Conservation (phyloP, 1,284 basidiomycete species). For the Irpex sp. region DNA sequence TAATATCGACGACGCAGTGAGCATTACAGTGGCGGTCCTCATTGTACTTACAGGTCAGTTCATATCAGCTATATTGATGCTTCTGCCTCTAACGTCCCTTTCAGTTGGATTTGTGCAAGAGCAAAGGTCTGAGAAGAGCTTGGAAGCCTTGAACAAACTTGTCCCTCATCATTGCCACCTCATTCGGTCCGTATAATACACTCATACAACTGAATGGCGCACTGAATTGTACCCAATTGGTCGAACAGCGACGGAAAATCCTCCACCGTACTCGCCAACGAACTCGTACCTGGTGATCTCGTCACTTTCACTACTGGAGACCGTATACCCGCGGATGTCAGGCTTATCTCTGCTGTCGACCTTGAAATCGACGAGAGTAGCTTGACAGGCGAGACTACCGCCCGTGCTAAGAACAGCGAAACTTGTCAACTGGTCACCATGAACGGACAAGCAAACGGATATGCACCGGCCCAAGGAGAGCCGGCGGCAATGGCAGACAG, state of each 20-base stretch:
- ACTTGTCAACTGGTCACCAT: constrained; percentile 35
- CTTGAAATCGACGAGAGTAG: constrained; percentile 96
- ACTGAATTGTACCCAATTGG: no score
- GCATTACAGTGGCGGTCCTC: constrained; percentile 89
- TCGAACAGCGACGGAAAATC: constrained; percentile 61
- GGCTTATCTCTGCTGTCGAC: constrained; percentile 75
- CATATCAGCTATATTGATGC: constrained; percentile 7
- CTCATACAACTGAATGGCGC: no score
- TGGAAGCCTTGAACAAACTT: constrained; percentile 94
- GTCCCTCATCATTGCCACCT: constrained; percentile 96
- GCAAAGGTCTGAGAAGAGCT: constrained; percentile 89
- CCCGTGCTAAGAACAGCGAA: constrained; percentile 68
- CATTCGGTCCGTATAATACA: constrained; percentile 52
- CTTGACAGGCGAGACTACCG: constrained; percentile 89
- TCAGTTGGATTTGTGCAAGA: constrained; percentile 95
- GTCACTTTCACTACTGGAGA: constrained; percentile 92
- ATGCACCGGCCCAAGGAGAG: constrained; percentile 27
- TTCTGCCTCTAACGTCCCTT: neutral
- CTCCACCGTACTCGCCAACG: constrained; percentile 85
- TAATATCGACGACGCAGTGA: constrained; percentile 91
- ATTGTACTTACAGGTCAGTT: constrained; percentile 83
- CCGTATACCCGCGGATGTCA: constrained; percentile 90
- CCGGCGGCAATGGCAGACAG: constrained; percentile 81
- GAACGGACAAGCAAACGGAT: constrained; percentile 15
- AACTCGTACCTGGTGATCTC: constrained; percentile 93